Conservation (phyloP, 2,329 filamentous ascomycete species). For the Phaeophleospora eucalypticola region DNA sequence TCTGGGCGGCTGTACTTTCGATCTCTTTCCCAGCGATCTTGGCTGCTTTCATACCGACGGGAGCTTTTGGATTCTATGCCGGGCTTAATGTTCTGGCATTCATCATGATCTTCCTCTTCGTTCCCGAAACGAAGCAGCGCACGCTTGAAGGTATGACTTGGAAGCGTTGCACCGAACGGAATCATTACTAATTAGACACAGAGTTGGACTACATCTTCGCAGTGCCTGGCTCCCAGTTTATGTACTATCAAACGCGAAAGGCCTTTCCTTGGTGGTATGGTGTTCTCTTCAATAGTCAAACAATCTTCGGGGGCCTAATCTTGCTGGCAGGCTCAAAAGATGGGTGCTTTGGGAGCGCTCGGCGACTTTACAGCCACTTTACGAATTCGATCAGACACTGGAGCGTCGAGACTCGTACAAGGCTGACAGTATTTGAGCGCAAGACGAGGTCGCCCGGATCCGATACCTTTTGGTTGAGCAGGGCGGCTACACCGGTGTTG, state of each 20-base stretch:
- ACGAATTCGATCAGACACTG: conserved; percentile 15
- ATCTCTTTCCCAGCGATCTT: conserved; percentile 50
- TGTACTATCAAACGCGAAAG: conserved; percentile 32
- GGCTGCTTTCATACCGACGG: conserved; percentile 47
- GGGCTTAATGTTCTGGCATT: conserved; percentile 53
- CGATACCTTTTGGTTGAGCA: too few relatives aligned
- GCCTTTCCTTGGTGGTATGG: conserved; percentile 44
- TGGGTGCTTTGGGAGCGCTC: conserved; percentile 16
- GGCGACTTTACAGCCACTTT: conserved; percentile 17
- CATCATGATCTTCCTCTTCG: conserved; percentile 48
- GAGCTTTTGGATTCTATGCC: conserved; percentile 57
- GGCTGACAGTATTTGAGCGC: too few relatives aligned
- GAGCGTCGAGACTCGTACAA: too few relatives aligned
- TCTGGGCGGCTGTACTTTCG: conserved; percentile 49
- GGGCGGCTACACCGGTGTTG: too few relatives aligned
- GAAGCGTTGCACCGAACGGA: neutral
- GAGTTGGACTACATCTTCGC: conserved; percentile 46
- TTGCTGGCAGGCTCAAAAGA: conserved; percentile 31
- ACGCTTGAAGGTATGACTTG: conserved; percentile 40
- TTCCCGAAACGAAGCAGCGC: conserved; percentile 49
- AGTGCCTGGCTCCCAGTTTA: conserved; percentile 42
- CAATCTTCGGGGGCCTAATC: neutral
- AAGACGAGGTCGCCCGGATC: too few relatives aligned
- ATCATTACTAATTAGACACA: neutral
- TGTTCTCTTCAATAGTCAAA: neutral